phyloP scores from a whole-genome alignment of 352 stramenopile genomes.

The Pythium periplocum region DNA sequence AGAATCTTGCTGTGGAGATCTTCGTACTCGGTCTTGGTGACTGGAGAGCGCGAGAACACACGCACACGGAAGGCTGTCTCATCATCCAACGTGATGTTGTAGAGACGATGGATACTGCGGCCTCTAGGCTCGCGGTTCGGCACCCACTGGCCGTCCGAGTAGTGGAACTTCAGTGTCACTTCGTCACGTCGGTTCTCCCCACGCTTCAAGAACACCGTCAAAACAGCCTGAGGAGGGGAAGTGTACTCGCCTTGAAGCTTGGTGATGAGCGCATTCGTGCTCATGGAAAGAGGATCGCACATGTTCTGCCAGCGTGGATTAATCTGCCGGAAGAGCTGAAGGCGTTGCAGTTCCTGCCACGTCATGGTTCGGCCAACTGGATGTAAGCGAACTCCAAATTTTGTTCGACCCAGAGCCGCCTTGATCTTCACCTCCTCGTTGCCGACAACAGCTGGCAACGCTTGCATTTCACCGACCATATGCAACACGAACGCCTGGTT shows the following conservation, averaged over 20 bases:
- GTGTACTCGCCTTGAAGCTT: background rate
- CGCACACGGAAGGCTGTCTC: constrained; percentile 27
- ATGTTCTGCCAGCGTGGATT: background rate
- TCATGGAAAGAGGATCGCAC: background rate
- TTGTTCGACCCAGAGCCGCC: background rate
- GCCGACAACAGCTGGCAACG: background rate
- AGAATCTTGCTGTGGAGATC: constrained; percentile 21
- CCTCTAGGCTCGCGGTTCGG: constrained; percentile 10
- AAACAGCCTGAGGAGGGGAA: background rate
- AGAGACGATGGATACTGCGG: constrained; percentile 18
- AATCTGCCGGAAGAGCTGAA: background rate
- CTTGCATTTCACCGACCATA: background rate
- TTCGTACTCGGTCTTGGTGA: constrained; percentile 3
- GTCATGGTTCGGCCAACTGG: background rate
- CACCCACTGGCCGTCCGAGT: constrained; percentile 29
- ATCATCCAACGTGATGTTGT: constrained; percentile 29
- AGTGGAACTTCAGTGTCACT: constrained; percentile 29
- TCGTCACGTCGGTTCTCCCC: background rate
- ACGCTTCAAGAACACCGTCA: background rate
- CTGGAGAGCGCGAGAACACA: constrained; percentile 16
- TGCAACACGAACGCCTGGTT: background rate
- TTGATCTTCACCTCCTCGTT: background rate
- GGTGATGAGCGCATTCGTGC: background rate
- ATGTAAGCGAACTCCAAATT: background rate
- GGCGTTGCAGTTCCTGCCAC: background rate